Base-by-base conservation (phyloP, 2,329 filamentous ascomycete genomes). In the Fusarium tjaetaba region DNA sequence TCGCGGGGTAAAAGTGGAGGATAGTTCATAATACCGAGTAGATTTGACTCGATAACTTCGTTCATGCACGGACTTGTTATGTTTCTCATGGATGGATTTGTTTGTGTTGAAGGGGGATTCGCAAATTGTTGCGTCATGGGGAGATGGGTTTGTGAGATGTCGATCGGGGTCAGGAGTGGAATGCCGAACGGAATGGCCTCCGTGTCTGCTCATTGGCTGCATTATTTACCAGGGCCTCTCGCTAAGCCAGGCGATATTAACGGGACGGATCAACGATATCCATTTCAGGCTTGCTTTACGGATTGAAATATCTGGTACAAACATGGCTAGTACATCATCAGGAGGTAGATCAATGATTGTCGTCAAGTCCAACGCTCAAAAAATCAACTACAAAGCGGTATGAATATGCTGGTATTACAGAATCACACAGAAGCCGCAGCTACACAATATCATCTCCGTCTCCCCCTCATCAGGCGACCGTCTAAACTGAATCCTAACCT, bases 381-480 rank as follows among this genome's bases (percentile, higher is more conserved):
- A 14, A 11, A 22, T 7, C 4, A 22, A 28, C 0, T 15, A 4
- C 3, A 5, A 18, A 15, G 11, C 8, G 4, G 18, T 22, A 15
- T 28, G 4, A 22, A 22, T 7, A 28, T 28, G 3, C 9, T 28
- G 45, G 4, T 4, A 1, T 9, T 53, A 53, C 5, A 53, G 51
- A 13, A 65, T 43, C 22, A 65, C 22, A 4, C 62, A 65, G 11
- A 65, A 18, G 0, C 30, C 41, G 6, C 62, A 65, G 14, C 58
- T 28, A 9, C 18, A 62, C 5, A 52, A 22, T 11, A 43, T 61
- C 26, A 65, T 42, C 15, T 52, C 46, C 4, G 11, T 13, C 39
- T 65, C 62, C 5, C 48, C 62, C 11, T 65, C 57, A 22, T 62
- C 46, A 15, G 57, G 62, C 15, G 46, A 2, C 9, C 39, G 18